Conservation (phyloP, 441 rosid species). For the Omphalea diandra region DNA sequence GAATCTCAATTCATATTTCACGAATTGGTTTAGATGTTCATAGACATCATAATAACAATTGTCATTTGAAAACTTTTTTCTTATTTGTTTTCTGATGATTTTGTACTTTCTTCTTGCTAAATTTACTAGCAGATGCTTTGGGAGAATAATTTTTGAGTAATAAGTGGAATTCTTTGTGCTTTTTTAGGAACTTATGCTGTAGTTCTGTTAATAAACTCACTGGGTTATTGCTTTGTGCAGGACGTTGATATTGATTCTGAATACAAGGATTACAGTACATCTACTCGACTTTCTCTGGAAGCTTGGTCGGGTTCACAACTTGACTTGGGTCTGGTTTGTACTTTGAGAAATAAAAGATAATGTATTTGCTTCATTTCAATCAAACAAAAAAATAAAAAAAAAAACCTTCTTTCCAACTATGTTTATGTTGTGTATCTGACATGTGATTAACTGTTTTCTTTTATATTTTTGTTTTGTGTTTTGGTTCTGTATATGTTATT, state of each 20-base stretch:
- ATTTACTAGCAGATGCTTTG: not conserved
- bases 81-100: not conserved
- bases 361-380: not conserved
- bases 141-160: not conserved
- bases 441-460: not conserved
- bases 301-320: slow-evolving; percentile 85
- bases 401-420: slow-evolving; percentile 4
- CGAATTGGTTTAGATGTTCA: not conserved
- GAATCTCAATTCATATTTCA: not conserved
- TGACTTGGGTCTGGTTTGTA: slow-evolving; percentile 87
- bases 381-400: too few relatives aligned
- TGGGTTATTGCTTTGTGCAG: slow-evolving; percentile 36
- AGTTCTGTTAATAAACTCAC: slow-evolving; percentile 17
- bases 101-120: not conserved
- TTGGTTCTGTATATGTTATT: slow-evolving; percentile 8
- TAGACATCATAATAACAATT: not conserved
- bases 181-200: slow-evolving; percentile 16
- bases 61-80: not conserved
- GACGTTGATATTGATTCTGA: slow-evolving; percentile 67
- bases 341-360: slow-evolving; percentile 14
- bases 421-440: slow-evolving; percentile 2
- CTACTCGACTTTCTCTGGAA: slow-evolving; percentile 76
- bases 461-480: not conserved
- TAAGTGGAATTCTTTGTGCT: slow-evolving; percentile 2
- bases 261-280: slow-evolving; percentile 60